Evolutionary conservation across 495 filamentous ascomycete genomes (phyloP), one percentile per base, ranked within the genome.

Genomic region (Chaetomium fimeti): DNA sequence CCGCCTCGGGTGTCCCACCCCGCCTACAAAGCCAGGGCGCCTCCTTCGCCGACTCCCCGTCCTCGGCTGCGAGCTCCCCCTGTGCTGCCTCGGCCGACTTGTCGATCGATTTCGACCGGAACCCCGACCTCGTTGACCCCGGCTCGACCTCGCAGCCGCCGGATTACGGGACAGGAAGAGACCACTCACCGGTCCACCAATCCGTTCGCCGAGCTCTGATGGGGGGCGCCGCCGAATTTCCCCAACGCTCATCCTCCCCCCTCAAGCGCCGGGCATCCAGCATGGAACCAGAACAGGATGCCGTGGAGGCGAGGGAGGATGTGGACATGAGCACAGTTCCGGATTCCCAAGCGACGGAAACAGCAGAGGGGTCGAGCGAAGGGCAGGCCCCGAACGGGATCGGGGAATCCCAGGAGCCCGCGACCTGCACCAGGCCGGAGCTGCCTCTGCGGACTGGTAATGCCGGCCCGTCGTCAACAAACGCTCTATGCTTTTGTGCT

Each of bases 81-180:
- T 87, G 84, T 69, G 86, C 85, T 66, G 88, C 89, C 68, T 93
- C 87, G 82, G 85, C 88, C 68, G 86, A 85, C 52, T 77, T 93
- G 59, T 85, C 86, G 57, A 78, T 93, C 54, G 84, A 88, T 62
- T 83, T 83, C 66, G 88, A 89, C 67, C 76, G 81, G 52, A 77
- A 73, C 63, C 78, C 80, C 67, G 85, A 87, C 51, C 83, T 75
- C 40, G 65, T 54, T 54, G 71, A 75, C 27, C 54, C 67, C 18
- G 62, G 61, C 53, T 66, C 69, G 36, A 66, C 66, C 20, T 61
- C 66, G 12, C 69, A 68, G 54, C 55, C 63, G 49, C 66, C 65
- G n/a, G 62, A 60, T 24, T 54, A 38, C 55, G 55, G 56, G 25
- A 29, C 52, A 13, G 40, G 63, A 56, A 64, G 69, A 75, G 76